Base-by-base conservation (phyloP, 371 early-diverging fungal species). In the Mucor indicus region DNA sequence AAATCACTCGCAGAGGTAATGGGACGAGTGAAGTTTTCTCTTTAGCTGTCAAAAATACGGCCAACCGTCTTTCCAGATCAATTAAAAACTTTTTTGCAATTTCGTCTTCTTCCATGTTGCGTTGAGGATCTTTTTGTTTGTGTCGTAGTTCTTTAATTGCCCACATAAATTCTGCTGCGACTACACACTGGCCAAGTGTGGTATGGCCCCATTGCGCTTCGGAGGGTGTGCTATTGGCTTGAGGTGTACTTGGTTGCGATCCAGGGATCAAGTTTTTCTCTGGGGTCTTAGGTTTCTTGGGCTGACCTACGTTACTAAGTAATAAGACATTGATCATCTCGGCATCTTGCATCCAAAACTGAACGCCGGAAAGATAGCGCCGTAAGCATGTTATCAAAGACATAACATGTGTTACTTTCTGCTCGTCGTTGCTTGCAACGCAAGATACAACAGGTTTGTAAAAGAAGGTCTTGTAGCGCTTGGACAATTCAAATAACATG, bases 271-370 rank as follows among this genome's bases (percentile, higher is more conserved):
- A 13, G 4, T 9, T 13, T 11, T 15, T 33, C 22, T 45, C 46
- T 1, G 21, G 46, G 46, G 42, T 36, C 30, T 43, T 37, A n/a
- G n/a, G n/a, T 38, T 32, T 58, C 50, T 35, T 47, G 5, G 41
- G 20, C 20, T 40, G n/a, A 2, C 79, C 79, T 7, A 82, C 65
- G 52, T 84, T 81, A 19, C 81, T 83, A 44, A 84, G 57, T 4
- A 80, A 57, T 15, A 84, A 53, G 3, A 82, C 81, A 48, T 69
- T 75, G 37, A 84, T 76, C 79, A 84, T 75, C 38, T 83, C 85
- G 1, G 70, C 64, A 55, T 84, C 85, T n/a, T 72, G 69, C 83
- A 84, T 83, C 64, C 77, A 84, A 23, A 80, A 57, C 43, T 83
- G 80, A 15, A 84, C 80, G 4, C 77, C 70, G 9, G 70, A 60